Percentiles rank a stretch among this genome's conserved stretches.
Evolutionary conservation across 768 basidiomycete species (phyloP).

Genomic region (Clitopilus hobsonii): DNA sequence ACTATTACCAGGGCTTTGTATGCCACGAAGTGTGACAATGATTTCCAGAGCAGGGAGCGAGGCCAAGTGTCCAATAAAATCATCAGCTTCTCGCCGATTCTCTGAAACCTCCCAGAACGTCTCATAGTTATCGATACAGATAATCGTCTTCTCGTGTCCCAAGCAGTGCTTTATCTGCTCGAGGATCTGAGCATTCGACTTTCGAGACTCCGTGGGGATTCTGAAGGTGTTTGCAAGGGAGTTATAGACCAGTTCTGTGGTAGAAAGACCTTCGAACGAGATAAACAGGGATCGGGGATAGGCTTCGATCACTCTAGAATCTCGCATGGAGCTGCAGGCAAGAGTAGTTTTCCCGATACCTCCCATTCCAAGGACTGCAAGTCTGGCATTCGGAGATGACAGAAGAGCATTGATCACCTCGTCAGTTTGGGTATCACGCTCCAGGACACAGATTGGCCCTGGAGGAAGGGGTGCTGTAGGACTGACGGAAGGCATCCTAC

Average conservation of each 20-base stretch:
- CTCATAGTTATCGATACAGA: not conserved
- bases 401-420: not conserved
- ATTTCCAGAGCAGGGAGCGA: not conserved
- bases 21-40: not conserved
- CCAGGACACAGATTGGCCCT: not conserved
- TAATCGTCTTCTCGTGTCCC: not conserved
- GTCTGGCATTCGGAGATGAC: not conserved
- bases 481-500: not conserved
- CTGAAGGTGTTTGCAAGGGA: not conserved
- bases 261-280: not conserved
- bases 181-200: not conserved
- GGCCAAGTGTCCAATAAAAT: not conserved
- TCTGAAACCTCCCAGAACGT: not conserved
- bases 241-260: not conserved
- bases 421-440: not conserved
- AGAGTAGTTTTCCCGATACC: slow-evolving; percentile 8
- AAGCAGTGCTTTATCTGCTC: not conserved
- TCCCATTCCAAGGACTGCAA: not conserved
- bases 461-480: not conserved
- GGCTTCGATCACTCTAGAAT: not conserved
- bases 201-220: not conserved
- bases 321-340: slow-evolving; percentile 1
- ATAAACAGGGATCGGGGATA: not conserved
- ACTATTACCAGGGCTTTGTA: not conserved
- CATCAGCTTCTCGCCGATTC: not conserved